These are phyloP conservation scores for Themeda triandra DNA, from an alignment of 176 grass and related monocot species.

Conservation along the genomic window DNA sequence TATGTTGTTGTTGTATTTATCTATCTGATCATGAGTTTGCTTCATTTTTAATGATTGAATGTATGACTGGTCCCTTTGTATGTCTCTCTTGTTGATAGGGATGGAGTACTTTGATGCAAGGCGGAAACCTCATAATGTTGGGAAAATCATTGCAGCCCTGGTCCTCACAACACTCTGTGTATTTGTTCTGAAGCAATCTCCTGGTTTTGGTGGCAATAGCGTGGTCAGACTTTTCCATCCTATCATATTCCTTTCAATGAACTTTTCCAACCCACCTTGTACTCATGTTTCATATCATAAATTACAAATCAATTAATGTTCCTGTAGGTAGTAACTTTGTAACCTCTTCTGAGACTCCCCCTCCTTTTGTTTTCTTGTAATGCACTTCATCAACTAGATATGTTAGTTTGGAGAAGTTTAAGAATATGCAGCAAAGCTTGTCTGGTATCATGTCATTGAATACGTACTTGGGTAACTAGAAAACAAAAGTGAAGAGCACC, in stretches of 20 bases:
- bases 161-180: slow-evolving; percentile 74
- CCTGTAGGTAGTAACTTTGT: background rate
- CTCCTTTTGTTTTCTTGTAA: slow-evolving; percentile 36
- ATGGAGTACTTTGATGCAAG: slow-evolving; percentile 93
- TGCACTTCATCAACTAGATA: slow-evolving; percentile 1
- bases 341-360: background rate
- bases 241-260: slow-evolving; percentile 11
- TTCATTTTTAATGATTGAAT: slow-evolving; percentile 34
- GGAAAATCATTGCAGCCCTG: slow-evolving; percentile 65
- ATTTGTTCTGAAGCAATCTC: slow-evolving; percentile 95
- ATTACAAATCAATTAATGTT: slow-evolving; percentile 22
- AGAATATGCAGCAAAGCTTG: background rate
- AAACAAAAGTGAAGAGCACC: background rate
- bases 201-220: slow-evolving; percentile 73
- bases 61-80: slow-evolving; percentile 27
- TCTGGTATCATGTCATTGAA: slow-evolving; percentile 2
- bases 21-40: slow-evolving; percentile 12
- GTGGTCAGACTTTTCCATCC: slow-evolving; percentile 51
- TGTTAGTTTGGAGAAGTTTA: slow-evolving; percentile 20
- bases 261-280: slow-evolving; percentile 4
- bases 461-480: slow-evolving; percentile 2
- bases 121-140: slow-evolving; percentile 75
- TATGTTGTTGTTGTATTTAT: no score
- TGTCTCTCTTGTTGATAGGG: slow-evolving; percentile 48
- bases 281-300: slow-evolving; percentile 4